phyloP scores from a whole-genome alignment of 2,329 filamentous ascomycete genomes.

The Neonectria ditissima region DNA sequence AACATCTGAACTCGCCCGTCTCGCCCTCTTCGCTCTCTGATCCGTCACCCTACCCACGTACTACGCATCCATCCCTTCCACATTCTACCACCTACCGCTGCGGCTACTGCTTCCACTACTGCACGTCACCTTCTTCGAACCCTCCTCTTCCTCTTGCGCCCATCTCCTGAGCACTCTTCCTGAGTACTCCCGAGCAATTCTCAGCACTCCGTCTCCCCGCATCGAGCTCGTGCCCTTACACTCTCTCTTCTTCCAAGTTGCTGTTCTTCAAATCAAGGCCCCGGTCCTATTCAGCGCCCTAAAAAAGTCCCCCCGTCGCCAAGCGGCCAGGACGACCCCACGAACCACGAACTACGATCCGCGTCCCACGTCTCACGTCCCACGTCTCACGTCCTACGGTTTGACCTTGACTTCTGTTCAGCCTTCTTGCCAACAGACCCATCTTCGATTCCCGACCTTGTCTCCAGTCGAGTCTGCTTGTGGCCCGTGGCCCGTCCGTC shows the following conservation, averaged over 20 bases:
- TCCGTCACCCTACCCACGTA: constrained; percentile 4
- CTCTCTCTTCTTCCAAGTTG: constrained; percentile 2
- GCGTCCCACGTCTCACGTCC: constrained; percentile 17
- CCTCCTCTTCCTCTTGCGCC: neutral
- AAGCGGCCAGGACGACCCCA: constrained; percentile 23
- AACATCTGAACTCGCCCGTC: constrained; percentile 13
- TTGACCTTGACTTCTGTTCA: constrained; percentile 12
- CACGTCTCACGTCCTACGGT: constrained; percentile 22
- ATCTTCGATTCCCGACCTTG: neutral
- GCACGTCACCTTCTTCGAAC: constrained; percentile 4
- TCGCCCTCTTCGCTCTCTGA: constrained; percentile 3
- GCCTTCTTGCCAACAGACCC: constrained; percentile 1
- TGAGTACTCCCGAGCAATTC: constrained; percentile 4
- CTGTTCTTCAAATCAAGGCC: constrained; percentile 11
- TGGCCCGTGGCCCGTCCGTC: neutral
- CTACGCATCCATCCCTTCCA: neutral
- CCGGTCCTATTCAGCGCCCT: constrained; percentile 10
- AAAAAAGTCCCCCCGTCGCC: constrained; percentile 21
- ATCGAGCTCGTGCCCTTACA: constrained; percentile 14
- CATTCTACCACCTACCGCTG: constrained; percentile 2
- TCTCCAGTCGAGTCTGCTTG: neutral
- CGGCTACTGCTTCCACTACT: constrained; percentile 11
- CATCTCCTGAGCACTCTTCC: constrained; percentile 5
- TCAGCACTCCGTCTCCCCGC: constrained; percentile 5
- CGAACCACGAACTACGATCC: constrained; percentile 21